These are phyloP conservation scores for Zopfochytrium polystomum DNA, from an alignment of 371 early-diverging fungal species.

Conservation along the genomic window DNA sequence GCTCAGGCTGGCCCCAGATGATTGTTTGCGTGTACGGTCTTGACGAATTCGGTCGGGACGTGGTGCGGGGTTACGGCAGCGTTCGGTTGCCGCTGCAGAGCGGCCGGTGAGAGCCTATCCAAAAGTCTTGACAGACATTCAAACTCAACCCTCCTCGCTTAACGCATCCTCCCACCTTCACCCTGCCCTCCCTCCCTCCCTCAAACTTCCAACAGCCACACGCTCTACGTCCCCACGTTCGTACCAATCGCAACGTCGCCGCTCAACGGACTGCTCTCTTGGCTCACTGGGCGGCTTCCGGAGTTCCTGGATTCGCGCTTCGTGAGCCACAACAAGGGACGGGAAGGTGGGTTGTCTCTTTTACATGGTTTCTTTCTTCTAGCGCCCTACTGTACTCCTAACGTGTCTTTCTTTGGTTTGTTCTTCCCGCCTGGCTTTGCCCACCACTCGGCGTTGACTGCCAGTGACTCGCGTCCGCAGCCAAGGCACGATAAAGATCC, in stretches of 20 bases:
- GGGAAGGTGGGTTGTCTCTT: constrained; percentile 49
- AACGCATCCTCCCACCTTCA: not conserved
- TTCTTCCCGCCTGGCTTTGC: not conserved
- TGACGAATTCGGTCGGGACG: constrained; percentile 54
- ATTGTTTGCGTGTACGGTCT: constrained; percentile 53
- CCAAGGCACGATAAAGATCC: constrained; percentile 50
- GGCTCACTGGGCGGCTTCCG: constrained; percentile 46
- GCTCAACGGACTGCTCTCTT: constrained; percentile 41
- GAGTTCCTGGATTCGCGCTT: constrained; percentile 56
- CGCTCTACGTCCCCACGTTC: constrained; percentile 43
- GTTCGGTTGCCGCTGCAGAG: constrained; percentile 20
- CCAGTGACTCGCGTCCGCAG: constrained; percentile 51
- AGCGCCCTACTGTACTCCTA: not conserved
- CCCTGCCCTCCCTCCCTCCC: not conserved
- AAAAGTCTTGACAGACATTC: no score
- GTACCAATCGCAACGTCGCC: constrained; percentile 43
- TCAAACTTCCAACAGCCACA: constrained; percentile 26
- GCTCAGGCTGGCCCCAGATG: constrained; percentile 55
- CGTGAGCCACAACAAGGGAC: constrained; percentile 41
- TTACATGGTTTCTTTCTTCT: not conserved
- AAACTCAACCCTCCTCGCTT: no score
- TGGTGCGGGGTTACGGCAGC: constrained; percentile 53
- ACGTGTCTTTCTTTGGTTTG: not conserved
- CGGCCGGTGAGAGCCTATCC: constrained; percentile 25
- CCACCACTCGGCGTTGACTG: not conserved